Evolutionary conservation across 2,329 filamentous ascomycete genomes (phyloP).

Genomic region (Fusarium oligoseptatum): DNA sequence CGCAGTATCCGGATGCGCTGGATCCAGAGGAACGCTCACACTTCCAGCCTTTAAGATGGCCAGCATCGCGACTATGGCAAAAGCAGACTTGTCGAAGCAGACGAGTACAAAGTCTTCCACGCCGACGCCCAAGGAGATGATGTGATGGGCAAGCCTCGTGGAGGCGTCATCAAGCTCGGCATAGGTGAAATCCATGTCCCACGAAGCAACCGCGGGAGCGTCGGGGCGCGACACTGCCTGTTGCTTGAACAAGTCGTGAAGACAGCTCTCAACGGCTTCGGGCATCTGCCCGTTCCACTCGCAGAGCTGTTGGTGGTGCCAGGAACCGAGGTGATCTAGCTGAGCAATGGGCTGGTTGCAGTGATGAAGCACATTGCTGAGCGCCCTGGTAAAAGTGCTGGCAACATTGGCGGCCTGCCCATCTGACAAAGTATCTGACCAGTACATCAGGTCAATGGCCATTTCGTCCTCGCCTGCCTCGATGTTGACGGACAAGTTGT

Average conservation of each 20-base stretch:
- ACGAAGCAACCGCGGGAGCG: conserved; percentile 30
- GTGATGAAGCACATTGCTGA: conserved; percentile 35
- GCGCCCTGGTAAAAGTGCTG: conserved; percentile 28
- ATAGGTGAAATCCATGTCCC: conserved; percentile 37
- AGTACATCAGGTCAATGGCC: conserved; percentile 43
- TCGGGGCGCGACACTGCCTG: neutral
- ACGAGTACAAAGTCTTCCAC: conserved; percentile 18
- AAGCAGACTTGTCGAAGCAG: conserved; percentile 37
- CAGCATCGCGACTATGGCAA: conserved; percentile 31
- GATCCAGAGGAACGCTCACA: conserved; percentile 26
- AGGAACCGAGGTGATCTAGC: conserved; percentile 23
- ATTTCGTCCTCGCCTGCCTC: conserved; percentile 35
- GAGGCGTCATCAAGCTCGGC: conserved; percentile 31
- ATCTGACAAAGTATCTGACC: conserved; percentile 37
- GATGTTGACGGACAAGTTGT: conserved; percentile 39
- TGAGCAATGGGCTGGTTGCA: conserved; percentile 12
- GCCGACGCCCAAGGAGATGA: conserved; percentile 11
- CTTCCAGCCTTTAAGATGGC: conserved; percentile 38
- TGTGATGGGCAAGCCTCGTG: conserved; percentile 19
- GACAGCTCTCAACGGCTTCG: conserved; percentile 11
- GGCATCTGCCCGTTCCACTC: conserved; percentile 31
- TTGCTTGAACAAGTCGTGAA: conserved; percentile 31
- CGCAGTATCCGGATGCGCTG: conserved; percentile 38
- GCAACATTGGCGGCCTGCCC: conserved; percentile 36
- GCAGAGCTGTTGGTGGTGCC: neutral